Conservation (phyloP, 768 basidiomycete genomes). For the Termitomyces sp. region DNA sequence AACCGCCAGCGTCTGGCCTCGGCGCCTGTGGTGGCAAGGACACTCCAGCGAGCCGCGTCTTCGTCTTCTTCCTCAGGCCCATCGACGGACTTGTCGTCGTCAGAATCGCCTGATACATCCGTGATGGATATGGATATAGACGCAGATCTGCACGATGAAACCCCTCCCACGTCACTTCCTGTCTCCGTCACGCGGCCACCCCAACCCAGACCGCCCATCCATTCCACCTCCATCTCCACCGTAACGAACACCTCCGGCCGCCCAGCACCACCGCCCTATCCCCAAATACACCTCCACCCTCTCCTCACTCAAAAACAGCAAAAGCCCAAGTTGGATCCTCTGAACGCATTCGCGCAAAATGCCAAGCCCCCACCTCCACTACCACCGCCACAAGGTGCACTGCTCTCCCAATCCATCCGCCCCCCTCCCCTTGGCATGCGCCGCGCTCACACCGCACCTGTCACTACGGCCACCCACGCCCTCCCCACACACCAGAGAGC, state of each 20-base stretch:
- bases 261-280: neutral
- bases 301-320: constrained; percentile 11
- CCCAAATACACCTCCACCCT: constrained; percentile 10
- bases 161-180: neutral
- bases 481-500: constrained; percentile 27
- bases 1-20: neutral
- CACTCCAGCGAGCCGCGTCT: neutral
- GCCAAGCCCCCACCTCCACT: constrained; percentile 1
- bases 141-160: neutral
- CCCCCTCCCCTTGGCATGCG: constrained; percentile 35
- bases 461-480: neutral
- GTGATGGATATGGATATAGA: constrained; percentile 10
- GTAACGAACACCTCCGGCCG: neutral
- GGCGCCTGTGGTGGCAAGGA: neutral
- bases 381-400: neutral
- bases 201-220: neutral
- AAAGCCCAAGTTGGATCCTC: constrained; percentile 5
- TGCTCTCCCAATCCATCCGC: constrained; percentile 15
- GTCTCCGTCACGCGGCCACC: neutral
- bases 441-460: constrained; percentile 22
- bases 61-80: constrained; percentile 5
- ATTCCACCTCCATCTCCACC: neutral
- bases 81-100: neutral
- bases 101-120: constrained; percentile 2
- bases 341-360: neutral